phyloP scores from a whole-genome alignment of 116 monocot species.

The Iris pallida region DNA sequence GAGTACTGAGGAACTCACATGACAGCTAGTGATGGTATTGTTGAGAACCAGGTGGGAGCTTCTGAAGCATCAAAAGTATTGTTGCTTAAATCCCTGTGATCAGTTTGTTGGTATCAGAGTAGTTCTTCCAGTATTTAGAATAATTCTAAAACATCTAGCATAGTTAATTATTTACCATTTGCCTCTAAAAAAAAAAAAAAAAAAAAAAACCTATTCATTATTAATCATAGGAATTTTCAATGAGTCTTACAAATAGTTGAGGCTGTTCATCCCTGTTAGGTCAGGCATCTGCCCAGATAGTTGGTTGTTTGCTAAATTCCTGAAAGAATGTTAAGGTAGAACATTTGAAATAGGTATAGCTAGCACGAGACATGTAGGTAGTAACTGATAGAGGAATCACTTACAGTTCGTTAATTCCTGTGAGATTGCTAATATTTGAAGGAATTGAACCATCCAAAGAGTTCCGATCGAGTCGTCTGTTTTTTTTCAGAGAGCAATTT shows the following conservation, averaged over 20 bases:
- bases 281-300: constrained; percentile 37
- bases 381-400: constrained; percentile 2
- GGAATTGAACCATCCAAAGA: constrained; percentile 23
- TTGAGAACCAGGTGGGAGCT: constrained; percentile 42
- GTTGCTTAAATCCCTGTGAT: constrained; percentile 39
- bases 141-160: not conserved
- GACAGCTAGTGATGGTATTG: constrained; percentile 13
- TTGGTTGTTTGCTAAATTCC: constrained; percentile 45
- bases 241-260: constrained; percentile 36
- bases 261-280: constrained; percentile 20
- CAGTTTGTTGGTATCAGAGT: not conserved
- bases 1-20: constrained; percentile 23
- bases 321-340: constrained; percentile 5
- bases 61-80: constrained; percentile 31
- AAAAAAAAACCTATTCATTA: too few relatives aligned
- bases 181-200: too few relatives aligned
- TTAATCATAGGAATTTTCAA: not conserved
- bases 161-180: too few relatives aligned
- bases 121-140: not conserved
- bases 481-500: not conserved
- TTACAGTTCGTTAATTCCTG: constrained; percentile 32
- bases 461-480: constrained; percentile 32
- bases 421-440: constrained; percentile 24
- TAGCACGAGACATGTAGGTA: not conserved
- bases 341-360: not conserved